These are phyloP conservation scores for Epithele typhae DNA, from an alignment of 768 basidiomycete species.

Conservation along the genomic window DNA sequence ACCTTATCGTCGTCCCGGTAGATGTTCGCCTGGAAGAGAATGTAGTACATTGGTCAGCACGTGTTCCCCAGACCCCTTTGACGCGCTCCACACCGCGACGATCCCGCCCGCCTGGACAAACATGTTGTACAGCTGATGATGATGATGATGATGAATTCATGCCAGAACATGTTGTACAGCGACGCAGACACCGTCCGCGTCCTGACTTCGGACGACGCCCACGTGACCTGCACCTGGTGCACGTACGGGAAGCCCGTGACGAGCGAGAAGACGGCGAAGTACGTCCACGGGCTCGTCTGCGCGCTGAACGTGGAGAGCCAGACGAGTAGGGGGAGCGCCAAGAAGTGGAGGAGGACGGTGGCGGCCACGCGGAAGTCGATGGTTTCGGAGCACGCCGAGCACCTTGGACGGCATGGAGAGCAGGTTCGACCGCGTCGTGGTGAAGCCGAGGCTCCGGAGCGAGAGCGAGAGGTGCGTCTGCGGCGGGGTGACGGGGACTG, in stretches of 20 bases:
- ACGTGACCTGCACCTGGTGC: slow-evolving; percentile 37
- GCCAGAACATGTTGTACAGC: slow-evolving; percentile 66
- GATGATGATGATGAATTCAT: too few relatives aligned
- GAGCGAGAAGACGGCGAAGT: slow-evolving; percentile 52
- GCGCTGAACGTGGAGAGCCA: slow-evolving; percentile 48
- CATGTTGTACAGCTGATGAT: slow-evolving; percentile 66
- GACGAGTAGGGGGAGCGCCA: slow-evolving; percentile 59
- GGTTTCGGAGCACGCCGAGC: slow-evolving; percentile 47
- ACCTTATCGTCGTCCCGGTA: slow-evolving; percentile 48
- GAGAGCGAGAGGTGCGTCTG: slow-evolving; percentile 62
- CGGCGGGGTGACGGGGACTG: slow-evolving; percentile 56
- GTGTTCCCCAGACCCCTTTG: too few relatives aligned
- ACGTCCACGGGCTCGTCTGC: slow-evolving; percentile 52
- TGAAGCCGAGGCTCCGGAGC: slow-evolving; percentile 58
- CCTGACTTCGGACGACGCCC: slow-evolving; percentile 58
- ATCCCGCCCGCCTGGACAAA: slow-evolving; percentile 57
- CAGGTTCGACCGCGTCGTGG: slow-evolving; percentile 57
- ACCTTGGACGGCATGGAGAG: slow-evolving; percentile 57
- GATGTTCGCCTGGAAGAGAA: slow-evolving; percentile 49
- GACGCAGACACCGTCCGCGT: slow-evolving; percentile 44
- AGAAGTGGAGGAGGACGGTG: slow-evolving; percentile 50
- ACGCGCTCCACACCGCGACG: slow-evolving; percentile 37
- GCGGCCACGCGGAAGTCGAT: slow-evolving; percentile 55
- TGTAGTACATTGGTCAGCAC: too few relatives aligned
- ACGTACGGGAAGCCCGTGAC: slow-evolving; percentile 46